Conservation (phyloP, 1,284 basidiomycete genomes). For the Mycena sp. region DNA sequence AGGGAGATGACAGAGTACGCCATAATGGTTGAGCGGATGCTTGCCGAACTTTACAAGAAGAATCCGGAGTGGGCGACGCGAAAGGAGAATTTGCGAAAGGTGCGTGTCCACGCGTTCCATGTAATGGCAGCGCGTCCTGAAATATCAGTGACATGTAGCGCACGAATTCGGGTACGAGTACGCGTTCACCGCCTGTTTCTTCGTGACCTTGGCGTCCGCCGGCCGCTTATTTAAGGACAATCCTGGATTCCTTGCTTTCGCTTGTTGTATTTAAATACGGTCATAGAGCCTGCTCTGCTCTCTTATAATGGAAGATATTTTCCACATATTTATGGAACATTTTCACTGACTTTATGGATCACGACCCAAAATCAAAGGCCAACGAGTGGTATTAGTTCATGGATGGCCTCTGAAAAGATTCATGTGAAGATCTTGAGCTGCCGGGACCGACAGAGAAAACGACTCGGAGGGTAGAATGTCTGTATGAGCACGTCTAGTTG, state of each 20-base stretch:
- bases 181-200: conserved; percentile 15
- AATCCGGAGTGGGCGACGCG: conserved; percentile 74
- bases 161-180: conserved; percentile 21
- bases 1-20: conserved; percentile 37
- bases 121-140: conserved; percentile 23
- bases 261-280: conserved; percentile 25
- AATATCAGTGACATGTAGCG: conserved; percentile 25
- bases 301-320: too few relatives aligned
- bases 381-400: too few relatives aligned
- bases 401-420: too few relatives aligned
- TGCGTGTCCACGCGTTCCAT: conserved; percentile 27
- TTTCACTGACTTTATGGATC: too few relatives aligned
- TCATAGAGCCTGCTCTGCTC: background rate
- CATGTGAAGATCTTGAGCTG: too few relatives aligned
- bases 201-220: conserved; percentile 4
- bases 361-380: too few relatives aligned
- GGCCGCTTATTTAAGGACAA: conserved; percentile 18
- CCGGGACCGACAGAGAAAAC: too few relatives aligned
- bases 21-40: conserved; percentile 54
- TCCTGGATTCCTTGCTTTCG: conserved; percentile 14
- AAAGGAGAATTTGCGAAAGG: conserved; percentile 52
- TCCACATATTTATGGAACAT: too few relatives aligned
- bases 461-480: too few relatives aligned
- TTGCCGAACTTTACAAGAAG: conserved; percentile 59
- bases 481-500: too few relatives aligned